Conservation (phyloP, 2,329 filamentous ascomycete species). For the Ophiocordyceps sinensis region DNA sequence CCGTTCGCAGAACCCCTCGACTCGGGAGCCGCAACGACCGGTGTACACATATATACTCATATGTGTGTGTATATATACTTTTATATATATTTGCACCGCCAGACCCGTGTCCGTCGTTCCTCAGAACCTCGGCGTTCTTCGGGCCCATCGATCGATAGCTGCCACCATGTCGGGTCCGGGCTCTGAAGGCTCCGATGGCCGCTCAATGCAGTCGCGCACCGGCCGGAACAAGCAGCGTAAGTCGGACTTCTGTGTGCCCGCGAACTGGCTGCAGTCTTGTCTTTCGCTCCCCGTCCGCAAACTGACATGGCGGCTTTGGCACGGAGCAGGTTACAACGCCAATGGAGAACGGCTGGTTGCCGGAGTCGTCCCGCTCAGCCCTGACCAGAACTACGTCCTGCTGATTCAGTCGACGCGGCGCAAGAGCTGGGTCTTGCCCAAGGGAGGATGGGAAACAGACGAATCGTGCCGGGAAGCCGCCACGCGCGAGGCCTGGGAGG, state of each 20-base stretch:
- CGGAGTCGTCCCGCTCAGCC: constrained; percentile 78
- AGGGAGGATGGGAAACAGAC: constrained; percentile 95
- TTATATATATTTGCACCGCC: too few relatives aligned
- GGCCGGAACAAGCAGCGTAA: constrained; percentile 71
- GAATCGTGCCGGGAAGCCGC: constrained; percentile 79
- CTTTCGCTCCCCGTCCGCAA: background rate
- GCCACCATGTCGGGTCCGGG: constrained; percentile 20
- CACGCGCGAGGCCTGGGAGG: constrained; percentile 89
- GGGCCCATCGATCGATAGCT: too few relatives aligned
- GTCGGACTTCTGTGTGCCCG: constrained; percentile 17
- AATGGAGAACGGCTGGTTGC: constrained; percentile 91
- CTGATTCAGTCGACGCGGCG: constrained; percentile 86
- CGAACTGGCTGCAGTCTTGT: background rate
- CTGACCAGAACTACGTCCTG: constrained; percentile 76
- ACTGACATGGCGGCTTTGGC: constrained; percentile 8
- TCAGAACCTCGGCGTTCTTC: background rate
- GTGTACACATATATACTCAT: background rate
- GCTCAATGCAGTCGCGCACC: constrained; percentile 58
- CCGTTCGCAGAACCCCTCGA: constrained; percentile 1
- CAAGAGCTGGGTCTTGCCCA: constrained; percentile 91
- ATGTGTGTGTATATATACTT: too few relatives aligned
- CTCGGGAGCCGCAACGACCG: background rate
- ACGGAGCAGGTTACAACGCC: constrained; percentile 62
- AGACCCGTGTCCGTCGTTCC: too few relatives aligned
- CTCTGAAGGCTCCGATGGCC: constrained; percentile 23